Evolutionary conservation across 495 filamentous ascomycete species (phyloP), one percentile per base, ranked within the genome.

Genomic region (Penicillium waksmanii): DNA sequence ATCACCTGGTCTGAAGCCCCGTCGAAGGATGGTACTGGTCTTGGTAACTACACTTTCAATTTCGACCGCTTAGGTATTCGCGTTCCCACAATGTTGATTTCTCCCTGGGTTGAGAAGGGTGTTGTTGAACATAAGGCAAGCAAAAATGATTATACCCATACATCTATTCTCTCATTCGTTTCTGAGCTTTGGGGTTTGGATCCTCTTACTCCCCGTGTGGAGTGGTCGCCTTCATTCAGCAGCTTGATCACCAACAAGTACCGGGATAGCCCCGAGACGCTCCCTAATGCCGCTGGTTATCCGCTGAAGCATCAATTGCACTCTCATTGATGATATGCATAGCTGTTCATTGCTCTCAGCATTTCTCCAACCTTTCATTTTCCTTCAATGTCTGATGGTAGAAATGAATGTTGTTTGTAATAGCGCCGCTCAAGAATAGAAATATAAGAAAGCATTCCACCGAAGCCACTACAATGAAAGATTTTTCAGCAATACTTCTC

Each of bases 61-160:
- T 84, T 82, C 57, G 75, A 79, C 65, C 74, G 81, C 42, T 69
- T 82, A 15, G 80, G 81, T 15, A 65, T 79, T 21, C 76, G 81
- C 10, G 74, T 82, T 15, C 81, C 81, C 0, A 80, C 80, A 0
- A 59, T 82, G 5, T 64, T 84, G 21, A 81, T 82, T 51, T 82
- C 80, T 4, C 80, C 79, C 1, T 82, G 78, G 75, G 76, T 81
- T 0, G 64, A 57, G n/a, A 77, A 77, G 58, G 79, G 78, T 0
- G 15, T 66, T 5, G 70, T 82, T 3, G 75, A 81, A 70, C 66
- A 80, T 38, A 60, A 71, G 23, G 66, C 73, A 3, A 60, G 68
- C 43, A 43, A 51, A 2, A 72, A 70, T 19, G 70, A 77, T 48
- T 83, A 79, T 57, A 76, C 78, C 0, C 77, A 77, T 51, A 77